These are phyloP conservation scores for Vinca minor DNA, from an alignment of 257 asterid genomes.

Conservation along the genomic window DNA sequence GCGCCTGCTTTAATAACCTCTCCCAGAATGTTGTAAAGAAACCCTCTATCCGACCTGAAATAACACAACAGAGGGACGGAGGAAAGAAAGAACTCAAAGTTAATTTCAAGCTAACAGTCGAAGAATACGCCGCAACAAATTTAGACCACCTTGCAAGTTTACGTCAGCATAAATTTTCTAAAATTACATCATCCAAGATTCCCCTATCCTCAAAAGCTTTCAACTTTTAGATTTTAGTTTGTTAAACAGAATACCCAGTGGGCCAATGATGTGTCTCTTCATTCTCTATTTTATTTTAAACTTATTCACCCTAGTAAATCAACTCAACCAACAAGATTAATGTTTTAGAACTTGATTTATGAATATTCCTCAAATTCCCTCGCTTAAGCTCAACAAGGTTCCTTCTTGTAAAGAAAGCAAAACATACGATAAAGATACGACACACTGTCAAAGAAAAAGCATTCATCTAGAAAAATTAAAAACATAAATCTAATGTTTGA, in stretches of 20 bases:
- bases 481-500: no score
- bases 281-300: no score
- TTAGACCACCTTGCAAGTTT: background rate
- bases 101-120: background rate
- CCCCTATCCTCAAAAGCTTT: background rate
- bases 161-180: no score
- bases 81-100: background rate
- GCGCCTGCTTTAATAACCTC: conserved; percentile 96
- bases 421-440: background rate
- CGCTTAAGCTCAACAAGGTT: background rate
- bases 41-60: conserved; percentile 68
- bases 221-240: background rate
- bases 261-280: background rate
- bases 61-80: conserved; percentile 5
- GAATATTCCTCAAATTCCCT: background rate
- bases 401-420: background rate
- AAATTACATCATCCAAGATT: background rate
- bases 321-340: background rate
- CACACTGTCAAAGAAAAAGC: background rate
- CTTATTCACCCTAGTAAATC: background rate
- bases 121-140: background rate
- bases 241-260: background rate
- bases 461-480: no score
- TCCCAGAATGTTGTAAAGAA: conserved; percentile 79
- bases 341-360: background rate